phyloP scores from a whole-genome alignment of 306 rosid species.

The Carpinus fangiana region DNA sequence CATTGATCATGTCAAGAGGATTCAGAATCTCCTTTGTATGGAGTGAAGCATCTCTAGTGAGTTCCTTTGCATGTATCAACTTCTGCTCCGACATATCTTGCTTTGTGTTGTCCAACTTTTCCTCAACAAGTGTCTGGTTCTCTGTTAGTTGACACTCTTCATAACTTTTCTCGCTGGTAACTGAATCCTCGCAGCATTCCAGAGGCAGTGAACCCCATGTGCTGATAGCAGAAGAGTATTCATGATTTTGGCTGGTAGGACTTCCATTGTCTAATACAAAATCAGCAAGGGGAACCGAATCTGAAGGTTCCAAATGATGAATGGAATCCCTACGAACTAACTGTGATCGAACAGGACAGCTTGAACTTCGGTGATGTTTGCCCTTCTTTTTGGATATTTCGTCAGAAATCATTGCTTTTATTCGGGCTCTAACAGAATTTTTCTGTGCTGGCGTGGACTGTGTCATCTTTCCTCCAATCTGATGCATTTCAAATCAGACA shows the following conservation, averaged over 20 bases:
- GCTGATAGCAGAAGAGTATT: slow-evolving; percentile 26
- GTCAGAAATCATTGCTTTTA: slow-evolving; percentile 48
- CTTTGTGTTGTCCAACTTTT: slow-evolving; percentile 2
- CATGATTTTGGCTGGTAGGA: slow-evolving; percentile 29
- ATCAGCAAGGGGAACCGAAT: slow-evolving; percentile 39
- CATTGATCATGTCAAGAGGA: slow-evolving; percentile 51
- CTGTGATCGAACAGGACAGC: slow-evolving; percentile 45
- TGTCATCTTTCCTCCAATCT: slow-evolving; percentile 42
- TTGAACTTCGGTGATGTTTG: slow-evolving; percentile 52
- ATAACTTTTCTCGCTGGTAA: slow-evolving; percentile 11
- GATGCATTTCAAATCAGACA: slow-evolving; percentile 28
- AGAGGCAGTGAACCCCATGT: slow-evolving; percentile 25
- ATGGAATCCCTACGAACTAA: slow-evolving; percentile 25
- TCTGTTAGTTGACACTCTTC: slow-evolving; percentile 16
- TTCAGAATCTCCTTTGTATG: slow-evolving; percentile 61
- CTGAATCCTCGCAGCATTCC: slow-evolving; percentile 29
- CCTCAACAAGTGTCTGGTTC: neutral
- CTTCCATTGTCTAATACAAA: slow-evolving; percentile 25
- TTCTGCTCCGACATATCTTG: slow-evolving; percentile 31
- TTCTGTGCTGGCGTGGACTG: slow-evolving; percentile 28
- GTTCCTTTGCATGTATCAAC: slow-evolving; percentile 39
- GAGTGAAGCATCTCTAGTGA: slow-evolving; percentile 48
- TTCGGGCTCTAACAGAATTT: slow-evolving; percentile 46
- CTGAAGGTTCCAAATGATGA: slow-evolving; percentile 34
- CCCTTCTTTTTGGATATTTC: slow-evolving; percentile 48